Conservation (phyloP, 768 basidiomycete species). For the Boletellus sp. region DNA sequence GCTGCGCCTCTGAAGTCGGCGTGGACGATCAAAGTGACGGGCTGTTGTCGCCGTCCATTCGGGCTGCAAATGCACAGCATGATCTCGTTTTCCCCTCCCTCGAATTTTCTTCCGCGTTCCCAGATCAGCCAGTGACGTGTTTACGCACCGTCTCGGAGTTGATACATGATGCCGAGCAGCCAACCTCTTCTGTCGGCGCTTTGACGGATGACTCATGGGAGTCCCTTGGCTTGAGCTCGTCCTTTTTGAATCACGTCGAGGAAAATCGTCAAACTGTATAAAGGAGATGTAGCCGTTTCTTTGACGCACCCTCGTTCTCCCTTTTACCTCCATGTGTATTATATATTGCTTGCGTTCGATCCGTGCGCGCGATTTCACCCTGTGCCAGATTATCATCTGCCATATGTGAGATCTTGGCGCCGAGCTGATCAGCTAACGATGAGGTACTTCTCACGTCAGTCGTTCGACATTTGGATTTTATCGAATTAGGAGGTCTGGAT, state of each 20-base stretch:
- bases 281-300: background rate
- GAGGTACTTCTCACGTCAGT: too few species aligned
- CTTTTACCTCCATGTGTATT: background rate
- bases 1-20: conserved; percentile 5
- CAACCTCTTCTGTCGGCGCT: background rate
- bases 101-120: conserved; percentile 59
- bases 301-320: background rate
- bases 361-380: background rate
- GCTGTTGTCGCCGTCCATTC: conserved; percentile 6
- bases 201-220: conserved; percentile 19
- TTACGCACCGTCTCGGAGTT: conserved; percentile 26
- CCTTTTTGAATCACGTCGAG: conserved; percentile 14
- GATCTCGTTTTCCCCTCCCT: conserved; percentile 80
- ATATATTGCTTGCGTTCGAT: background rate
- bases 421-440: too few species aligned
- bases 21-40: conserved; percentile 3
- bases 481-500: too few species aligned
- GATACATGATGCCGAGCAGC: conserved; percentile 5
- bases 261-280: background rate
- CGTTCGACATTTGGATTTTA: too few species aligned
- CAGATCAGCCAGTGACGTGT: conserved; percentile 13
- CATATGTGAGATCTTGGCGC: too few species aligned
- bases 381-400: too few species aligned
- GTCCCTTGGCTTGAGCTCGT: conserved; percentile 13
- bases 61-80: conserved; percentile 48